Conservation (phyloP, 768 basidiomycete species). For the Termitomyces eurrhizus region DNA sequence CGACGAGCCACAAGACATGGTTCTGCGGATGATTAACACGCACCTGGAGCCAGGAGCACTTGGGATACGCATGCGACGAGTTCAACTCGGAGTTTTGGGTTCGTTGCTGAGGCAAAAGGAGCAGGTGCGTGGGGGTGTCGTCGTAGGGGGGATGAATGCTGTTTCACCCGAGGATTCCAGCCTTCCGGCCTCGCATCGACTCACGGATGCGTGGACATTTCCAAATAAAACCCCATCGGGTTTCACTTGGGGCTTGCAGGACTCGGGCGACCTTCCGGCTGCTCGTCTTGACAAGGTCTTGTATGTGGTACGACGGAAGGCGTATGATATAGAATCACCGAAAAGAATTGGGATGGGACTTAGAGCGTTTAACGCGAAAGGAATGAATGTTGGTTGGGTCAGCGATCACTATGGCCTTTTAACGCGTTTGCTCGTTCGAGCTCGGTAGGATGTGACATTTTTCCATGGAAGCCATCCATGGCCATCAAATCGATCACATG, state of each 20-base stretch:
- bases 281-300: constrained; percentile 65
- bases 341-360: constrained; percentile 53
- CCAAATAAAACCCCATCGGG: constrained; percentile 40
- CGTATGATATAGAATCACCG: constrained; percentile 50
- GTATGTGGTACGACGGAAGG: constrained; percentile 45
- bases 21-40: constrained; percentile 66
- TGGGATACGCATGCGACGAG: constrained; percentile 38
- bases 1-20: constrained; percentile 31
- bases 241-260: constrained; percentile 72
- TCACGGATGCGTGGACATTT: constrained; percentile 59
- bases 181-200: constrained; percentile 39
- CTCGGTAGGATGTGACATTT: constrained; percentile 14
- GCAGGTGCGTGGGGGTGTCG: constrained; percentile 51
- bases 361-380: constrained; percentile 33
- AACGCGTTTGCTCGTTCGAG: constrained; percentile 30
- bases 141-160: constrained; percentile 74
- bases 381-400: constrained; percentile 36
- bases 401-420: constrained; percentile 69
- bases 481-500: constrained; percentile 3
- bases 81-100: constrained; percentile 52
- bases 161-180: constrained; percentile 42
- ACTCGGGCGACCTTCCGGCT: constrained; percentile 40
- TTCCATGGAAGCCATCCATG: constrained; percentile 2
- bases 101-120: constrained; percentile 44
- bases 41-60: constrained; percentile 63